phyloP scores from a whole-genome alignment of 164 flowering plant genomes.

The Nymphaea thermarum region DNA sequence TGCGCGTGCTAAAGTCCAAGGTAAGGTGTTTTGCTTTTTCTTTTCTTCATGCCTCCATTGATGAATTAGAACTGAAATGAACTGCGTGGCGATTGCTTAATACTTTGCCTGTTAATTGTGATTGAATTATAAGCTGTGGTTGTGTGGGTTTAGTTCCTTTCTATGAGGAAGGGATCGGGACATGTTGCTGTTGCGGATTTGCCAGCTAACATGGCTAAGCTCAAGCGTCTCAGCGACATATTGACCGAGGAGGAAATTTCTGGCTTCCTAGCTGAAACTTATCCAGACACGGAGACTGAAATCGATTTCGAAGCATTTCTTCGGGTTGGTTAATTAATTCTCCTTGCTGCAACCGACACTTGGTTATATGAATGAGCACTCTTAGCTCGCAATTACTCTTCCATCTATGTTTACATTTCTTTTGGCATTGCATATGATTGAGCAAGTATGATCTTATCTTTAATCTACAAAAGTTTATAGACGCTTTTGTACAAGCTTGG shows the following conservation, averaged over 20 bases:
- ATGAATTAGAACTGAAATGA: not conserved
- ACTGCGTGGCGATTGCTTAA: not conserved
- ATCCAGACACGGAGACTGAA: slow-evolving; percentile 32
- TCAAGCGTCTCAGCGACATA: slow-evolving; percentile 38
- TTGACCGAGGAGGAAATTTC: slow-evolving; percentile 53
- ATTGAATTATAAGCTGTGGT: not conserved
- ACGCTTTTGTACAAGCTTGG: not conserved
- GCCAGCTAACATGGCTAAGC: slow-evolving; percentile 49
- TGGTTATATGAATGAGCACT: not conserved
- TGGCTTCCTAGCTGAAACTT: slow-evolving; percentile 31
- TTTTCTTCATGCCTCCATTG: too few relatives aligned
- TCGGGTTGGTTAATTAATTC: slow-evolving; percentile 30
- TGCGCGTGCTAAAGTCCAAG: slow-evolving; percentile 50
- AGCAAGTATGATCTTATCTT: not conserved
- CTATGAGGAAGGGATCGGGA: slow-evolving; percentile 22
- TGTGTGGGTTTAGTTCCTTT: slow-evolving; percentile 27
- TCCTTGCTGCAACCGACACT: not conserved
- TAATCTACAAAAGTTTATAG: not conserved
- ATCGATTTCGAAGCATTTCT: slow-evolving; percentile 77
- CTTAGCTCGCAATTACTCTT: too few relatives aligned
- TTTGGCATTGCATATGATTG: not conserved
- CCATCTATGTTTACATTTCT: too few relatives aligned
- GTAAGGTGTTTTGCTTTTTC: slow-evolving; percentile 15
- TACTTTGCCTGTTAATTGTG: not conserved
- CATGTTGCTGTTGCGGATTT: slow-evolving; percentile 44